Percentiles rank a stretch among this genome's conserved stretches.
These are phyloP conservation scores for Wickerhamomyces kurtzmanii DNA, from an alignment of 805 yeast genomes.

Conservation along the genomic window DNA sequence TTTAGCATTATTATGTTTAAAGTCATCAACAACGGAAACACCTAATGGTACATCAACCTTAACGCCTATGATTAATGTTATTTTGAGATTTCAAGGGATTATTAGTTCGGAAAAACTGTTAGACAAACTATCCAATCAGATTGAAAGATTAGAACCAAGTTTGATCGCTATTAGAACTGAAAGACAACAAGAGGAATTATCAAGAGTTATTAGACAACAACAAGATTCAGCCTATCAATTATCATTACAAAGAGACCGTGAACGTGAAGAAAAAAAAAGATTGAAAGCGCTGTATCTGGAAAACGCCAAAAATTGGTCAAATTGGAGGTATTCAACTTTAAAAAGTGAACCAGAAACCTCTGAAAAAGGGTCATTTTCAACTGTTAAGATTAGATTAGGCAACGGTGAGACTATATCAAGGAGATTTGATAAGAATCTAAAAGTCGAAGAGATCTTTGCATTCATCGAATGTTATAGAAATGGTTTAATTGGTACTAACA, in stretches of 20 bases:
- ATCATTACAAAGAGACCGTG: conserved; percentile 59
- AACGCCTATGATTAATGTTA: conserved; percentile 47
- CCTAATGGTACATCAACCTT: conserved; percentile 45
- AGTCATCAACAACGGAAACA: conserved; percentile 40
- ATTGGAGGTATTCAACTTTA: conserved; percentile 32
- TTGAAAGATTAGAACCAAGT: conserved; percentile 51
- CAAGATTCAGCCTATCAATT: conserved; percentile 74
- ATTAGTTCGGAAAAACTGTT: conserved; percentile 30
- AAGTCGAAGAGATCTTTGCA: conserved; percentile 60
- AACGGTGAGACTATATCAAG: conserved; percentile 50
- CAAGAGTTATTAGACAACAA: conserved; percentile 49
- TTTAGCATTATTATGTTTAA: conserved; percentile 64
- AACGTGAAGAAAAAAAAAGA: conserved; percentile 33
- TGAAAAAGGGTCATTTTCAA: conserved; percentile 28
- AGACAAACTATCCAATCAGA: conserved; percentile 32
- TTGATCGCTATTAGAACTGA: conserved; percentile 54
- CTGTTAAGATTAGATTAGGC: conserved; percentile 61
- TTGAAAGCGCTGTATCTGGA: conserved; percentile 11
- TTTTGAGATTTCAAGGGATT: conserved; percentile 55
- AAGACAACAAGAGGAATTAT: conserved; percentile 46
- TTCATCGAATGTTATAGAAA: conserved; percentile 45
- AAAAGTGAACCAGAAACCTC: conserved; percentile 18
- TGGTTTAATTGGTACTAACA: conserved; percentile 14
- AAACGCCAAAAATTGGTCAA: conserved; percentile 31
- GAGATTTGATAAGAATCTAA: conserved; percentile 32